Base-by-base conservation (phyloP, 495 filamentous ascomycete genomes). In the Hypoxylon subgilvum region DNA sequence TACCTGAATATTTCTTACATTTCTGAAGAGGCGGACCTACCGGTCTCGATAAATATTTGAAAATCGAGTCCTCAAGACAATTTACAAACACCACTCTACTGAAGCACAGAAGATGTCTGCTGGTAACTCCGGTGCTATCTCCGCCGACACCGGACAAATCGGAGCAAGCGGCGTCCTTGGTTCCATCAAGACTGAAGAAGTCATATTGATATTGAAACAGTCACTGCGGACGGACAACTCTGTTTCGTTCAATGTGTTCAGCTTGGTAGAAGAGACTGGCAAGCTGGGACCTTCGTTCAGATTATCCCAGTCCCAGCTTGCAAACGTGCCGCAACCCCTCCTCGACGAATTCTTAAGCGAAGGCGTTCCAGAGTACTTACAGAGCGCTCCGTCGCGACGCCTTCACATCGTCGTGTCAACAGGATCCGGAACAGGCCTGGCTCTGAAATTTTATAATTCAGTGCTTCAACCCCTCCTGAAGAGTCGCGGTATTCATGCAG, bases 401-500 rank as follows among this genome's bases (percentile, higher is more conserved):
- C 27, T 91, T 0, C 81, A 90, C 56, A 71, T 95, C 36, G 65
- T 96, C 23, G 76, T 96, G 43, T 96, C 91, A 4, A 87, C 82
- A 0, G 69, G 67, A 7, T 94, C 92, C 0, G 92, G 92, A 1
- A 86, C 83, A 0, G 82, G 86, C 3, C 74, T 75, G 13, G 88
- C 89, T 0, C 61, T 71, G 7, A 31, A 56, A 0, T 84, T 89
- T 59, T 92, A 76, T 63, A 63, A 82, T 0, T 52, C 72, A 16
- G 69, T 86, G 2, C 53, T 96, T 12, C 68, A 75, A 36, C 86
- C 86, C 1, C 62, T 92, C 0, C 69, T 95, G 2, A 38, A 54
- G 76, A 74, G 8, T 19, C 82, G 12, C 40, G 38, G 34, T 22
- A 42, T 56, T 31, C 38, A 47, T 19, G 36, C 52, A 1, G 22